A percentile compares a stretch with the other conserved stretches of the same genome.
These are phyloP conservation scores for Tuber melanosporum DNA, from an alignment of 495 filamentous ascomycete genomes.

Conservation along the genomic window DNA sequence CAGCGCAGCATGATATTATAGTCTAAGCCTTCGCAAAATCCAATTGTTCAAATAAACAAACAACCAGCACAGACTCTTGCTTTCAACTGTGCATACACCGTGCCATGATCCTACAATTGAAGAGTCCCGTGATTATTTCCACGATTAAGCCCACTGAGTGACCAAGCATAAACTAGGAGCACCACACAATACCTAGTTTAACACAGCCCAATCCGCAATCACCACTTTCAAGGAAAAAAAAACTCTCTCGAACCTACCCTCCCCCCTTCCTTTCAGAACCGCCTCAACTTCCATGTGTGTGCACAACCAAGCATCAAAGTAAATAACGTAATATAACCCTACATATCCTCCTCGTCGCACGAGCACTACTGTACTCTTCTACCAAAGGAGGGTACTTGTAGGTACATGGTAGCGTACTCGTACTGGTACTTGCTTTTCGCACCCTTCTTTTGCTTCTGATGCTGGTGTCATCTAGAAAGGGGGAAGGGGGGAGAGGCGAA, in stretches of 20 bases:
- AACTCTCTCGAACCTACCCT: not conserved
- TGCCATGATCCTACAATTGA: not conserved
- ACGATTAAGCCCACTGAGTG: not conserved
- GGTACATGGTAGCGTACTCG: too few relatives aligned
- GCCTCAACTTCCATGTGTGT: not conserved
- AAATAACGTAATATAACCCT: conserved; percentile 3
- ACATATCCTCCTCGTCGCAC: not conserved
- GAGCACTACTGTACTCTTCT: not conserved
- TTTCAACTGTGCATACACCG: not conserved
- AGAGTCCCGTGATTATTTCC: not conserved
- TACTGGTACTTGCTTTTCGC: too few relatives aligned
- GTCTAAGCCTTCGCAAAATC: not conserved
- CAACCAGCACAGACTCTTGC: not conserved
- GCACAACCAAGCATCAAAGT: not conserved
- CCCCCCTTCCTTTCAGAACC: not conserved
- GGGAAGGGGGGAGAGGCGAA: too few relatives aligned
- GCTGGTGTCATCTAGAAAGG: too few relatives aligned
- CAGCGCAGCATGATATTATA: not conserved
- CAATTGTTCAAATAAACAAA: not conserved
- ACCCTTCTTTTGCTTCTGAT: too few relatives aligned
- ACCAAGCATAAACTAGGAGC: not conserved
- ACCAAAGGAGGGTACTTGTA: too few relatives aligned
- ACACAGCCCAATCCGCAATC: not conserved
- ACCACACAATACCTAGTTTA: not conserved
- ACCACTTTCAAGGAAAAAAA: not conserved